Evolutionary conservation across 768 basidiomycete species (phyloP).

Genomic region (Auriscalpium vulgare): DNA sequence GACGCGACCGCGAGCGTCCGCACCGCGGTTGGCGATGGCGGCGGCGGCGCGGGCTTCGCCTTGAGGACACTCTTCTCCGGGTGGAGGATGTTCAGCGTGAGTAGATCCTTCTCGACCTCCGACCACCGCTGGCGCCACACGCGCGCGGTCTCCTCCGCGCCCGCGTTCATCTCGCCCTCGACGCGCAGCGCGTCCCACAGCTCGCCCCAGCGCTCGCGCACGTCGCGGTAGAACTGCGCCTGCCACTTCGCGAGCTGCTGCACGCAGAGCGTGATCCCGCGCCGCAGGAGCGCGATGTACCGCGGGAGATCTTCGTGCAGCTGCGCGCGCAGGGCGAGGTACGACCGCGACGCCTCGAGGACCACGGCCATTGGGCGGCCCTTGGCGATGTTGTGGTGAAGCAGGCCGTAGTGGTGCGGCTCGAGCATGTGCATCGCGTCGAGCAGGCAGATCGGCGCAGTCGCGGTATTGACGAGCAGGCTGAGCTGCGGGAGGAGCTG

Average conservation of each 20-base stretch:
- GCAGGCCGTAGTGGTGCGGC: conserved; percentile 61
- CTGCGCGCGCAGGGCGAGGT: conserved; percentile 68
- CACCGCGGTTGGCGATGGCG: neutral
- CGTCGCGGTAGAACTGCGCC: conserved; percentile 48
- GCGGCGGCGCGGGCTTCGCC: neutral
- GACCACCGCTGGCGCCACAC: conserved; percentile 68
- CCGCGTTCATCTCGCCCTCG: conserved; percentile 40
- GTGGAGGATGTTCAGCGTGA: conserved; percentile 29
- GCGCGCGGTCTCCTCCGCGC: conserved; percentile 56
- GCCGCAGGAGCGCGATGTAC: conserved; percentile 50
- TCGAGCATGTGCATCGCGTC: conserved; percentile 65
- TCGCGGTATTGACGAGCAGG: conserved; percentile 49
- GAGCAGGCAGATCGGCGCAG: conserved; percentile 56
- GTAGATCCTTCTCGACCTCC: conserved; percentile 50
- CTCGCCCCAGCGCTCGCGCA: conserved; percentile 63
- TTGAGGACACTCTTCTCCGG: conserved; percentile 23
- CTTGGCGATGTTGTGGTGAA: conserved; percentile 57
- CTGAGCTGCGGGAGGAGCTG: conserved; percentile 51
- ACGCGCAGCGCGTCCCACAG: conserved; percentile 61
- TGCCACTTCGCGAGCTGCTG: conserved; percentile 49
- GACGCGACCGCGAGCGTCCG: conserved; percentile 3
- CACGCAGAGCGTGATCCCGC: conserved; percentile 49
- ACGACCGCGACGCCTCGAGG: conserved; percentile 67
- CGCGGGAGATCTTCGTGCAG: conserved; percentile 63
- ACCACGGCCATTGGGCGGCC: conserved; percentile 61